These are phyloP conservation scores for Euryodendron excelsum DNA, from an alignment of 148 eudicot genomes.

Conservation along the genomic window DNA sequence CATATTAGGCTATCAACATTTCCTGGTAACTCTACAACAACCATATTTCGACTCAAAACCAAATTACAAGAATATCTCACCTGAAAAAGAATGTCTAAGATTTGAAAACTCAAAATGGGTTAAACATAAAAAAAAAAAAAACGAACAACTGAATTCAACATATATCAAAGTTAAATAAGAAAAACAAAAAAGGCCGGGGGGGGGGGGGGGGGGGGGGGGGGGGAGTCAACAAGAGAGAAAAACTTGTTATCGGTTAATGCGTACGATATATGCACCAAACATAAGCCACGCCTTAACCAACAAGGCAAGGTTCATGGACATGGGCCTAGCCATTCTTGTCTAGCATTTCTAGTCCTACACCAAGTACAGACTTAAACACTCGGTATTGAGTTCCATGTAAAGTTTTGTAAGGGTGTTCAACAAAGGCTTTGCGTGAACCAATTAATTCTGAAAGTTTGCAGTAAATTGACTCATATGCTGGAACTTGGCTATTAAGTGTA, in stretches of 20 bases:
- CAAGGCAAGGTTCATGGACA: neutral
- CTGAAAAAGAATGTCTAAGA: too few species aligned
- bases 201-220: too few species aligned
- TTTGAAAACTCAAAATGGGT: neutral
- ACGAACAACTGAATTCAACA: too few species aligned
- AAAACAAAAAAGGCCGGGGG: neutral
- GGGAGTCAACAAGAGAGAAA: neutral
- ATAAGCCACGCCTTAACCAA: neutral
- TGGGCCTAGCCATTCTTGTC: neutral
- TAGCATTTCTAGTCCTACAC: neutral
- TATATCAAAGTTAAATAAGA: neutral
- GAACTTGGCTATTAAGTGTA: neutral
- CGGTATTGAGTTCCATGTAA: neutral
- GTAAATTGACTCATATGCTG: neutral
- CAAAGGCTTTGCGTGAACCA: slow-evolving; percentile 1
- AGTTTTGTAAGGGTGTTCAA: neutral
- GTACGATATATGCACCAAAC: slow-evolving; percentile 10
- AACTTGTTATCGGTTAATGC: neutral
- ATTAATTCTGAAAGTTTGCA: neutral
- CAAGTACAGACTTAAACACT: neutral
- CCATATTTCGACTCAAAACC: neutral
- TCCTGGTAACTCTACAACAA: neutral
- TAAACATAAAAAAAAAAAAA: too few species aligned
- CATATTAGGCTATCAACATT: neutral
- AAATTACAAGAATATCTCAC: neutral